Evolutionary conservation across 225 moss, liverwort and hornwort genomes (phyloP).

Genomic region (Lunularia cruciata): DNA sequence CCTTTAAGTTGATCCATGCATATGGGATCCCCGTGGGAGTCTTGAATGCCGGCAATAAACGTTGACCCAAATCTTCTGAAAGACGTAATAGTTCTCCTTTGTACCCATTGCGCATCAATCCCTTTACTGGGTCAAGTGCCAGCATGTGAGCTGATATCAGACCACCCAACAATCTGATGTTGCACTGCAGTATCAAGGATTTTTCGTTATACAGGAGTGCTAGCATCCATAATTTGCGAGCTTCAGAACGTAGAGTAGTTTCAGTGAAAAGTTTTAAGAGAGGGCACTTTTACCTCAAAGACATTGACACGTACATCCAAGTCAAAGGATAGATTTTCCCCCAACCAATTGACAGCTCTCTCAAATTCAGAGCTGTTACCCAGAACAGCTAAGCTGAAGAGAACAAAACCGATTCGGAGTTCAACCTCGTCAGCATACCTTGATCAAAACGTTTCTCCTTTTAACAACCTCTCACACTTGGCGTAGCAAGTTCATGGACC

Average conservation of each 20-base stretch:
- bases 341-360: conserved; percentile 43
- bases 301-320: conserved; percentile 50
- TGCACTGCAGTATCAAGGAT: conserved; percentile 44
- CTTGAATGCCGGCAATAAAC: conserved; percentile 42
- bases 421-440: not conserved
- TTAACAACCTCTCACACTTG: too few species aligned
- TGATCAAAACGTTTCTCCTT: too few species aligned
- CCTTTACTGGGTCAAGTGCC: conserved; percentile 31
- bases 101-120: conserved; percentile 37
- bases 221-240: too few species aligned
- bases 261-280: not conserved
- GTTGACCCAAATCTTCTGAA: conserved; percentile 42
- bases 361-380: conserved; percentile 46
- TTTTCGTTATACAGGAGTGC: too few species aligned
- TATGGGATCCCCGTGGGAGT: conserved; percentile 48
- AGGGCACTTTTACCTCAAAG: conserved; percentile 48
- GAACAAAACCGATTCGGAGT: not conserved
- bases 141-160: conserved; percentile 46
- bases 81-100: conserved; percentile 36
- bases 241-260: too few species aligned
- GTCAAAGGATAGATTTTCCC: conserved; percentile 44
- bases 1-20: conserved; percentile 48
- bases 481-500: too few species aligned
- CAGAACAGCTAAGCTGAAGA: conserved; percentile 39
- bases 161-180: conserved; percentile 46